These are phyloP conservation scores for Ricinus communis DNA, from an alignment of 345 rosid genomes.

Conservation along the genomic window DNA sequence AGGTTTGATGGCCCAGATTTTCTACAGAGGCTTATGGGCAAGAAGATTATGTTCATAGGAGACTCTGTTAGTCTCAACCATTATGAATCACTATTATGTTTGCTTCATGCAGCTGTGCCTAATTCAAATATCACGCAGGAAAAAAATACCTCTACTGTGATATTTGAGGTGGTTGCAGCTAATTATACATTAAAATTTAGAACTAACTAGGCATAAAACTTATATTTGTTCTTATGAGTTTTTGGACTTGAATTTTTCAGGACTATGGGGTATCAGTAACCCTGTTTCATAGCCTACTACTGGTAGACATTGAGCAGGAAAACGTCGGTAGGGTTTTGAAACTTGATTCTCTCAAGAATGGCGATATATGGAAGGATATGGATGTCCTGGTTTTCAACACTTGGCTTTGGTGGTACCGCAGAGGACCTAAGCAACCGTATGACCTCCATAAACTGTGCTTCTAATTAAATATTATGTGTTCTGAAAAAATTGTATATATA, in stretches of 20 bases:
- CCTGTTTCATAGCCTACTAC: constrained; percentile 32
- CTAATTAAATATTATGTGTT: no score
- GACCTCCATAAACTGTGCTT: constrained; percentile 6
- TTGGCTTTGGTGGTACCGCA: constrained; percentile 76
- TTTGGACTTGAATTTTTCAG: constrained; percentile 34
- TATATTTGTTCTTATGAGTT: no score
- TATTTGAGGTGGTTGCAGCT: constrained; percentile 36
- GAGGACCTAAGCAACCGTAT: constrained; percentile 57
- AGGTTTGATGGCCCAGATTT: constrained; percentile 57
- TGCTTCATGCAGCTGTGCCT: constrained; percentile 59
- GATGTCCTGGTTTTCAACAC: constrained; percentile 65
- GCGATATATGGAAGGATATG: constrained; percentile 46
- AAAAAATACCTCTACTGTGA: constrained; percentile 19
- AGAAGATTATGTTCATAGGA: constrained; percentile 61
- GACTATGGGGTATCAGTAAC: constrained; percentile 48
- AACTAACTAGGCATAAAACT: neutral
- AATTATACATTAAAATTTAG: no score
- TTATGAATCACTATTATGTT: constrained; percentile 54
- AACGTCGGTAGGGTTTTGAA: constrained; percentile 52
- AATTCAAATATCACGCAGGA: constrained; percentile 28
- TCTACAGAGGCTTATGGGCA: constrained; percentile 38
- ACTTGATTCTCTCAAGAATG: constrained; percentile 48
- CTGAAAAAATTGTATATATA: no score
- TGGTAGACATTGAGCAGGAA: constrained; percentile 55
- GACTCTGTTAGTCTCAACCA: constrained; percentile 66